Evolutionary conservation across 225 moss, liverwort and hornwort genomes (phyloP).

Genomic region (Marchantia polymorpha): DNA sequence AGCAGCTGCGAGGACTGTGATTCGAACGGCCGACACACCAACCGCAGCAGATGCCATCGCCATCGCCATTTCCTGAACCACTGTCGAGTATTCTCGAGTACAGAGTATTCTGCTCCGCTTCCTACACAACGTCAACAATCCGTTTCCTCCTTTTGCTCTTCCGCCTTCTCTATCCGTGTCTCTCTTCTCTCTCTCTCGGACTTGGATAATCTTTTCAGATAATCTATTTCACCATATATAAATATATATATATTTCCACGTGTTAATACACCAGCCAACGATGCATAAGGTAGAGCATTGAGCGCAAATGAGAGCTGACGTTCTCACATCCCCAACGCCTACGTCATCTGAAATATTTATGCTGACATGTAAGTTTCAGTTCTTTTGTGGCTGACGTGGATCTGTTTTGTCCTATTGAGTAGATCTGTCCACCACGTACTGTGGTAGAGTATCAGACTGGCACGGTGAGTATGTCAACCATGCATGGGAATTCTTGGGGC

Average conservation of each 20-base stretch:
- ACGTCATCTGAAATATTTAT: no score
- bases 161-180: background rate
- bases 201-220: constrained; percentile 10
- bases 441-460: no score
- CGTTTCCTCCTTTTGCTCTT: background rate
- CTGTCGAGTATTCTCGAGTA: background rate
- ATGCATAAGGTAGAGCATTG: background rate
- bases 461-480: no score
- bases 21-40: constrained; percentile 33
- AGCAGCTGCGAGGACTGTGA: constrained; percentile 33
- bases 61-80: constrained; percentile 34
- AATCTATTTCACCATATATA: background rate
- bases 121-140: background rate
- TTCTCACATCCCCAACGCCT: no score
- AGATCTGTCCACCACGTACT: no score
- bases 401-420: no score
- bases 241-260: background rate
- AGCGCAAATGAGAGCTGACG: background rate
- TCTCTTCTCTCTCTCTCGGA: no score
- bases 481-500: no score
- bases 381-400: no score
- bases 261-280: background rate
- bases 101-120: background rate
- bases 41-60: constrained; percentile 33
- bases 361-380: no score